Conservation (phyloP, 108 stramenopile species). For the Cylindrotheca fusiformis region DNA sequence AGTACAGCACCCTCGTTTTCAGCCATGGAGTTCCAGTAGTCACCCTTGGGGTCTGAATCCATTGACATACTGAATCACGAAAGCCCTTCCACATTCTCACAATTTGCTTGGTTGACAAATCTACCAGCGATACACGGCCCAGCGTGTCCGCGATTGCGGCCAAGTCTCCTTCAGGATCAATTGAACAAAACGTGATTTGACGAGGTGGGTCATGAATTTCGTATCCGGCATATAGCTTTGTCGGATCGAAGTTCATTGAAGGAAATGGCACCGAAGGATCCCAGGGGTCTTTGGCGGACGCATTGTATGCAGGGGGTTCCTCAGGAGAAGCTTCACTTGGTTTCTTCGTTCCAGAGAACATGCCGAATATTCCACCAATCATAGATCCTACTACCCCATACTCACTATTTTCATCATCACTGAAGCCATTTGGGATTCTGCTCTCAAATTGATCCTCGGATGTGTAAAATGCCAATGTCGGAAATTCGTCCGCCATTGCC, state of each 20-base stretch:
- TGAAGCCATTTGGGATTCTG: slow-evolving; percentile 3
- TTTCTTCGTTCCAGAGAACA: slow-evolving; percentile 9
- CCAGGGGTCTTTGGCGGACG: slow-evolving; percentile 7
- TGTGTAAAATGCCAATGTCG: slow-evolving; percentile 49
- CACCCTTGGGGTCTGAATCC: slow-evolving; percentile 47
- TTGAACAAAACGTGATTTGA: slow-evolving; percentile 47
- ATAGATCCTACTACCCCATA: slow-evolving; percentile 14
- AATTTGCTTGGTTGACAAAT: slow-evolving; percentile 72
- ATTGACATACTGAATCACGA: slow-evolving; percentile 66
- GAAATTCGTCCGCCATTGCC: slow-evolving; percentile 32
- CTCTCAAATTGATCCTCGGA: slow-evolving; percentile 51
- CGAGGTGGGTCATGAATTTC: slow-evolving; percentile 77
- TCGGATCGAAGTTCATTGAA: slow-evolving; percentile 29
- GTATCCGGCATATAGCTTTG: slow-evolving; percentile 31
- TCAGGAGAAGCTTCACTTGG: background rate
- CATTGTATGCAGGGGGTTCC: background rate
- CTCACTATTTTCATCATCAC: slow-evolving; percentile 12
- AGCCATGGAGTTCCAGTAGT: slow-evolving; percentile 10
- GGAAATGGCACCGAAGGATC: slow-evolving; percentile 46
- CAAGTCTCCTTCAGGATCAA: slow-evolving; percentile 70
- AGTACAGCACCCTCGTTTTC: slow-evolving; percentile 31
- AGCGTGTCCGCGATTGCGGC: slow-evolving; percentile 71
- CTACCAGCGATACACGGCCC: slow-evolving; percentile 70
- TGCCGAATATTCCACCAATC: slow-evolving; percentile 27
- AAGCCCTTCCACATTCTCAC: slow-evolving; percentile 86